Evolutionary conservation across 2,329 filamentous ascomycete species (phyloP), one percentile per base, ranked within the genome.

Genomic region (Xylaria hypoxylon): DNA sequence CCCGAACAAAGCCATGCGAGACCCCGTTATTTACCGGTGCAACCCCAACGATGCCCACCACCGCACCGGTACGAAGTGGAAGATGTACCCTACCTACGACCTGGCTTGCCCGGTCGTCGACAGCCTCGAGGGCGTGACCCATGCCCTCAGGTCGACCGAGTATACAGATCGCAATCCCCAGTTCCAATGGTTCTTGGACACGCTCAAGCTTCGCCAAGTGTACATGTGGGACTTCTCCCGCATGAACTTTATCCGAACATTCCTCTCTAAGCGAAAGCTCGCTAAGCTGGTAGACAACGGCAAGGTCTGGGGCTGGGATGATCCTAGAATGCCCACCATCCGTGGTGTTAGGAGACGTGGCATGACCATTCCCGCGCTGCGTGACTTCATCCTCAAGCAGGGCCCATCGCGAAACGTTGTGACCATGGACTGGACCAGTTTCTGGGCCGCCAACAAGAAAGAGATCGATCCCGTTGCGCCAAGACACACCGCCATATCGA

Each of bases 11-110:
- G 93, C 96, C 59, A 90, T 98, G 87, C 88, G 96, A 71, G 96
- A 99, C 79, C 96, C 96, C 13, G 94, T 98, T 80, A 96, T 99
- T 79, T 98, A 97, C 85, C 90, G 96, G 72, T 97, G 94, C 87
- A 97, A 97, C 77, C 75, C 83, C 67, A 84, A 85, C 64, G 83
- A 84, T 53, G 73, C 84, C 22, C 92, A 96, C 79, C 92, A 96
- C 82, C 89, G 92, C 72, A 96, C 92, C 1, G 92, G 92, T 35
- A 87, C 83, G 64, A 88, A 85, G 68, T 95, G 92, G 91, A 95
- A 94, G 82, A 90, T 93, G 77, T 95, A 95, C 80, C 92, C 92
- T 38, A 95, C 91, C 70, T 96, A 96, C 83, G 92, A 96, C 78
- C 93, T 95, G 77, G 92, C 92, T 70, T 94, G 91, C 80, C 92